These are phyloP conservation scores for Aethionema arabicum DNA, from an alignment of 345 rosid genomes.

Conservation along the genomic window DNA sequence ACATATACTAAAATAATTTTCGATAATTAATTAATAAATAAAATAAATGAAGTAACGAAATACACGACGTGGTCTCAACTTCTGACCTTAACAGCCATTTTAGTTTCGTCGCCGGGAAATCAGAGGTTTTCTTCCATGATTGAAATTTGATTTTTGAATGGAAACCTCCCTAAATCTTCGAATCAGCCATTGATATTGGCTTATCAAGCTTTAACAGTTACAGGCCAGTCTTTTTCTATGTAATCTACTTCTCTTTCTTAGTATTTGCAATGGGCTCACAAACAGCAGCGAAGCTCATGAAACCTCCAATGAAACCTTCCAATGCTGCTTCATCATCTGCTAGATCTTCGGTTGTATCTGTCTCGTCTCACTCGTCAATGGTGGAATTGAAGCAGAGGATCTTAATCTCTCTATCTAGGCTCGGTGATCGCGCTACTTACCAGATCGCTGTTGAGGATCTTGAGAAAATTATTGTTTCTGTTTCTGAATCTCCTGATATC, in stretches of 20 bases:
- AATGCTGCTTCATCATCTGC: slow-evolving; percentile 31
- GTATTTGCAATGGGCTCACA: slow-evolving; percentile 43
- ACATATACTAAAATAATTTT: not conserved
- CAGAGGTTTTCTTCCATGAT: slow-evolving; percentile 24
- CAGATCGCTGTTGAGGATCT: slow-evolving; percentile 91
- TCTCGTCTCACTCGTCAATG: slow-evolving; percentile 81
- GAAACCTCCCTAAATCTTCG: not conserved
- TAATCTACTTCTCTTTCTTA: not conserved
- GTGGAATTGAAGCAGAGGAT: slow-evolving; percentile 84
- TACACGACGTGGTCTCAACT: slow-evolving; percentile 37
- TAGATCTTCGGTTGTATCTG: slow-evolving; percentile 42
- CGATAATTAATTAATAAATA: not conserved
- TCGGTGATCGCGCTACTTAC: slow-evolving; percentile 91
- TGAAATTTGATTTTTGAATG: not conserved
- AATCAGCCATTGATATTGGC: slow-evolving; percentile 8
- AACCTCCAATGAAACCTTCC: slow-evolving; percentile 41
- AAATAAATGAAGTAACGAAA: not conserved
- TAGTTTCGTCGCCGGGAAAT: slow-evolving; percentile 26
- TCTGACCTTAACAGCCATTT: slow-evolving; percentile 18
- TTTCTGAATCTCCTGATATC: slow-evolving; percentile 59
- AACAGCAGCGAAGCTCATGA: slow-evolving; percentile 37
- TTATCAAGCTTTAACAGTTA: slow-evolving; percentile 20
- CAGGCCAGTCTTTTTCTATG: not conserved
- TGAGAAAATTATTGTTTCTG: slow-evolving; percentile 57
- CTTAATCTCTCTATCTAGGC: slow-evolving; percentile 71